These are phyloP conservation scores for Cucumis melo DNA, from an alignment of 306 rosid species.

Conservation along the genomic window DNA sequence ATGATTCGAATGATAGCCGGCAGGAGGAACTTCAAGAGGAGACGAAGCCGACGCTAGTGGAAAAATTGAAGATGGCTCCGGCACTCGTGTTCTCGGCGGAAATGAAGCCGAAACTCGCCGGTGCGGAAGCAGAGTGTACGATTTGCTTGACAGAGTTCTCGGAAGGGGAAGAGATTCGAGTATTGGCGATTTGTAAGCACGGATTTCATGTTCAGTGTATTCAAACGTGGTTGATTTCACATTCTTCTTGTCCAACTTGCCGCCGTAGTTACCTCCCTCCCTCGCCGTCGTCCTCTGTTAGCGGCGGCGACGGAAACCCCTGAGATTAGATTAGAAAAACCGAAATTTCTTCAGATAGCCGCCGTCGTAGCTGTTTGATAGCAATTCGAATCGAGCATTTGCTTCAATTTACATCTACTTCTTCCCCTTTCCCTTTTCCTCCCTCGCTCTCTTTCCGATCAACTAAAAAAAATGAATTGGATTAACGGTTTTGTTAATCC, in stretches of 20 bases:
- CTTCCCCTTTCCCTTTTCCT: background rate
- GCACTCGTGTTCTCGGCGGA: slow-evolving; percentile 19
- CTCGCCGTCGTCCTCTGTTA: background rate
- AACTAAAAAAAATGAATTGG: too few relatives aligned
- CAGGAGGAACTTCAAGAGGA: background rate
- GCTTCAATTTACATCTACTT: background rate
- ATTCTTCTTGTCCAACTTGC: slow-evolving; percentile 41
- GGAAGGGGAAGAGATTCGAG: slow-evolving; percentile 31
- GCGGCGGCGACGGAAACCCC: background rate
- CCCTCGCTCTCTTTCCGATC: background rate
- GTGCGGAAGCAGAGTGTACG: slow-evolving; percentile 29
- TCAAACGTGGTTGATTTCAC: slow-evolving; percentile 22
- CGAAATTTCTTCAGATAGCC: background rate
- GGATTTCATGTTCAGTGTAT: slow-evolving; percentile 32
- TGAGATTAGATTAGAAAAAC: background rate
- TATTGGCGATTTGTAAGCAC: slow-evolving; percentile 30
- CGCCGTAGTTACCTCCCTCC: slow-evolving; percentile 27
- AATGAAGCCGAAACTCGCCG: slow-evolving; percentile 21
- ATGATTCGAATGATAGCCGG: background rate
- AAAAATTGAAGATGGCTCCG: slow-evolving; percentile 8
- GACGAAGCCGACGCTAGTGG: background rate
- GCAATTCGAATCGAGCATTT: background rate
- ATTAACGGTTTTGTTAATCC: background rate
- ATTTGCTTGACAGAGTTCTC: slow-evolving; percentile 36
- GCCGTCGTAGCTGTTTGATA: background rate